Evolutionary conservation across 83 land plant genomes (phyloP).

Genomic region (Picea mariana): DNA sequence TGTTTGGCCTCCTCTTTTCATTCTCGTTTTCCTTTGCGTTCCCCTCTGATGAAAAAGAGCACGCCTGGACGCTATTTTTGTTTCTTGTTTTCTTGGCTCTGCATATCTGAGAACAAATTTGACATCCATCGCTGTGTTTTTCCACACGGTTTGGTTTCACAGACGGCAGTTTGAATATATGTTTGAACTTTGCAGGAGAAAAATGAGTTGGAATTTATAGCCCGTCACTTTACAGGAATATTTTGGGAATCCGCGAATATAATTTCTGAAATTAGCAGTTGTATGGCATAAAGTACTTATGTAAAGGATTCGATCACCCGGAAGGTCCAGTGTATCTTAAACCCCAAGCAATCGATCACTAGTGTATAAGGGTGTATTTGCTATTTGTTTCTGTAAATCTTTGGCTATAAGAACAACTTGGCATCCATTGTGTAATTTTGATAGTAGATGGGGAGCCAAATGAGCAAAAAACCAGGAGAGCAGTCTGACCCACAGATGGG

Average conservation of each 20-base stretch:
- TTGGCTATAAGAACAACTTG: background rate
- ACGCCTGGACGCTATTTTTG: background rate
- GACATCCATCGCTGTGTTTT: background rate
- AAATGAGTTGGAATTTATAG: no score
- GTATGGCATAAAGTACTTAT: background rate
- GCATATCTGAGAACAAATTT: no score
- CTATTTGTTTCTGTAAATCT: background rate
- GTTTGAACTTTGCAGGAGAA: no score
- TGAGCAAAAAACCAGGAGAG: constrained; percentile 38
- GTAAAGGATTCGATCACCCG: background rate
- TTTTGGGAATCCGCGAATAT: no score
- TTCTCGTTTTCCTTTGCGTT: no score
- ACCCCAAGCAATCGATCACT: no score
- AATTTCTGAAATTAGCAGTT: background rate
- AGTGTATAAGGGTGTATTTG: background rate
- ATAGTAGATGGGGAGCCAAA: constrained; percentile 44
- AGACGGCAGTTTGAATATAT: background rate
- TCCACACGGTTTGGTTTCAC: background rate
- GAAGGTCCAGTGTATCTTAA: no score
- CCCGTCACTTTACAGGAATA: no score
- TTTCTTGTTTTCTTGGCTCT: background rate
- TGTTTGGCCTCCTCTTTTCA: background rate
- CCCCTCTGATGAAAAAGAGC: background rate
- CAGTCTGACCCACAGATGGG: background rate
- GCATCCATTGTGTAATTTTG: background rate